Evolutionary conservation across 495 filamentous ascomycete species (phyloP), one percentile per base, ranked within the genome.

Genomic region (Viridothelium virens): DNA sequence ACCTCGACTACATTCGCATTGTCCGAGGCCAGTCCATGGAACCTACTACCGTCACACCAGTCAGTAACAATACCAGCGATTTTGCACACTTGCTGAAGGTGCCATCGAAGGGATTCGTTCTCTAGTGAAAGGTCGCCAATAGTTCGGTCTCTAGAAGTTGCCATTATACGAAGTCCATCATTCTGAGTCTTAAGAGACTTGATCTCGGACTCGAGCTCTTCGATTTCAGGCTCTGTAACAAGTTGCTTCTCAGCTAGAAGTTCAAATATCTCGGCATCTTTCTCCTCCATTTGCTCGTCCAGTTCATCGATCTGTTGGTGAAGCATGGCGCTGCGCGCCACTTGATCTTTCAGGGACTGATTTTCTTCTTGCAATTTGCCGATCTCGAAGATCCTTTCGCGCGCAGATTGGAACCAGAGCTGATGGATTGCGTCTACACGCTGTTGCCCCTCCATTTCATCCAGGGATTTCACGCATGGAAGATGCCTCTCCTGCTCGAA

Each of bases 281-380:
- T 53, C 18, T 53, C 48, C 18, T 53, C 48, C 10, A 53, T 5
- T 25, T 53, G 9, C 18, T 53, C 48, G 11, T 11, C 16, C 11
- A 53, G n/a, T 53, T 16, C 18, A 5, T 53, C 48, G 11, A 25
- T 25, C 48, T 53, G 11, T 53, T 16, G 5, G 18, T 53, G n/a
- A 25, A 59, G 11, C 25, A 36, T 36, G 31, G 18, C 7, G 36
- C 18, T 14, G 31, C 7, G 36, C 18, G 53, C 14, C 7, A 59
- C 14, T 36, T 59, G 53, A 36, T 59, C 53, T 14, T 59, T 59
- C 53, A 59, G 14, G 18, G 53, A 59, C 36, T 59, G 53, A 31
- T 59, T 59, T 59, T 59, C 53, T 36, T 33, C 5, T 31, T 59
- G 25, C 31, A 59, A 31, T 59, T 31, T 59, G 9, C 53, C 53